These are phyloP conservation scores for Moesziomyces parantarcticus DNA, from an alignment of 1,284 basidiomycete genomes.

Conservation along the genomic window DNA sequence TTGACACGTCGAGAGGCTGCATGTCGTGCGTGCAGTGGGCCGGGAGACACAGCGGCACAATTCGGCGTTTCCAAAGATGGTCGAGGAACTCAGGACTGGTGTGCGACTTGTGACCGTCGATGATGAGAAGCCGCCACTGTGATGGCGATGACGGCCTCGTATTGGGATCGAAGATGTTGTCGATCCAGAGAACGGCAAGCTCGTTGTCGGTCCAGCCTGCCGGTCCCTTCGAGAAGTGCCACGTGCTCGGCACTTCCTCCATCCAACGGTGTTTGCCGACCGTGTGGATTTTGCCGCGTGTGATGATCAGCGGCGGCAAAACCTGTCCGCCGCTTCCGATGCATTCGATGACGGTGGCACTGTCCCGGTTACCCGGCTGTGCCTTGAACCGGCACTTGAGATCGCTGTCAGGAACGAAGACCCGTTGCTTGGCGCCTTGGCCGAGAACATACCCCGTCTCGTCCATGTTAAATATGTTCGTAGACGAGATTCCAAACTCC, in stretches of 20 bases:
- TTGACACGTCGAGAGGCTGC: constrained; percentile 3
- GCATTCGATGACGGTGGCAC: constrained; percentile 10
- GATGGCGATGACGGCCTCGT: constrained; percentile 6
- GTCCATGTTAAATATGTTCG: constrained; percentile 14
- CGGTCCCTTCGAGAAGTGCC: not conserved
- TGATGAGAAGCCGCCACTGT: constrained; percentile 2
- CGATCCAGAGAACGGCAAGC: constrained; percentile 1
- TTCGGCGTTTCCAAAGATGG: not conserved
- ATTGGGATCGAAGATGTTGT: constrained; percentile 3
- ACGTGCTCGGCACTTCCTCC: not conserved
- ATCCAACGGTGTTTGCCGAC: constrained; percentile 5
- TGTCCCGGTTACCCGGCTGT: constrained; percentile 7
- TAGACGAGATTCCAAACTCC: constrained; percentile 5
- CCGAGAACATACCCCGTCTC: constrained; percentile 10
- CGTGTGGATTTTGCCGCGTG: constrained; percentile 1
- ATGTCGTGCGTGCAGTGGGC: constrained; percentile 2
- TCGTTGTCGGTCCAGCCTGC: not conserved
- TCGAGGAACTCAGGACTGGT: not conserved
- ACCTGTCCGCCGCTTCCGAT: constrained; percentile 14
- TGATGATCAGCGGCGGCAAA: constrained; percentile 3
- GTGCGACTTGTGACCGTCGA: constrained; percentile 1
- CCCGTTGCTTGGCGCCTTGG: constrained; percentile 1
- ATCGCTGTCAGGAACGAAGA: constrained; percentile 9
- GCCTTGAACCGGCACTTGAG: constrained; percentile 7
- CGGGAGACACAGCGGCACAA: constrained; percentile 1